Base-by-base conservation (phyloP, 2,329 filamentous ascomycete genomes). In the Tolypocladium sp. region DNA sequence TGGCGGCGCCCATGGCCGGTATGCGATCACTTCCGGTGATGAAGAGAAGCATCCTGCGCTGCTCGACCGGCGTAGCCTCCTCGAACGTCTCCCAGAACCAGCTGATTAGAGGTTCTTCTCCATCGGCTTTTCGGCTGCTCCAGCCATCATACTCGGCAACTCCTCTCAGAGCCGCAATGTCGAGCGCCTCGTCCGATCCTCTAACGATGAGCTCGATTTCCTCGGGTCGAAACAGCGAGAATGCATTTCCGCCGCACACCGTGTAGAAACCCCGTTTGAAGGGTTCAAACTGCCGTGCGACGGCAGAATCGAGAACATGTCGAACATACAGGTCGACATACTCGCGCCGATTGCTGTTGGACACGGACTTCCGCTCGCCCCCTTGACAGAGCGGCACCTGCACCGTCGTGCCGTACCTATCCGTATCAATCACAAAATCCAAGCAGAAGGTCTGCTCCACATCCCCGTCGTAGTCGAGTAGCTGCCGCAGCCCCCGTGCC, bases 251-350 rank as follows among this genome's bases (percentile, higher is more conserved):
- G 41, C 89, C 90, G 69, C 91, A 96, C 35, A 96, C 91, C 0
- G 90, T 95, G 71, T 91, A 97, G 73, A 97, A 97, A 1, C 92
- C 92, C 58, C 92, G 85, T 70, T 94, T 94, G 79, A 97, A 97
- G 0, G 92, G 92, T 69, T 96, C 91, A 64, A 95, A 97, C 68
- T 96, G 92, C 46, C 90, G 83, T 44, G 83, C 77, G 1, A 96
- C 89, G 1, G 90, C 83, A 8, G 81, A 86, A 66, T 96, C 91
- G 13, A 97, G 83, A 12, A 93, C 72, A 69, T 93, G 89, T 44
- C 86, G 84, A 12, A 96, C 83, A 69, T 96, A 96, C 2, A 91
- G 78, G 65, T 93, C 88, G 57, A 96, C 91, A 67, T 93, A 97
- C 67, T 96, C 92, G 63, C 85, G 84, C 35, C 91, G 83, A 66